phyloP scores from a whole-genome alignment of 306 rosid genomes.

The Rosa multiflora region DNA sequence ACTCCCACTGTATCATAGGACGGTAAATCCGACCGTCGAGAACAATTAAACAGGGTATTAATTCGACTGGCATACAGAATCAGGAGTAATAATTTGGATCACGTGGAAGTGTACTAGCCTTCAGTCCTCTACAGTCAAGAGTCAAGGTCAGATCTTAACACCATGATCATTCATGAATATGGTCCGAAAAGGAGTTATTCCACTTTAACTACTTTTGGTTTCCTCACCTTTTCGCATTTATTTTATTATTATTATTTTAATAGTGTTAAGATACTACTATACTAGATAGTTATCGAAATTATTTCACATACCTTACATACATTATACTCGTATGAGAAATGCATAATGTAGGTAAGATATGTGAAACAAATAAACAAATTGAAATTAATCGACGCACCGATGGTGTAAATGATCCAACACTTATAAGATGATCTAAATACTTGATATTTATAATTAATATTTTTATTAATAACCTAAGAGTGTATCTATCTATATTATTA shows the following conservation, averaged over 20 bases:
- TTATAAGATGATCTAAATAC: too few relatives aligned
- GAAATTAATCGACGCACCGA: too few relatives aligned
- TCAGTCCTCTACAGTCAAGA: background rate
- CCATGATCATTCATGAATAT: background rate
- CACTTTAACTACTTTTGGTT: background rate
- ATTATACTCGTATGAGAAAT: too few relatives aligned
- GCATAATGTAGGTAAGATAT: too few relatives aligned
- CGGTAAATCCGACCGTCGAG: background rate
- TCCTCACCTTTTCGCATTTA: background rate
- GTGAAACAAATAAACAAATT: too few relatives aligned
- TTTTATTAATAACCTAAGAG: too few relatives aligned
- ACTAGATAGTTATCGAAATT: too few relatives aligned
- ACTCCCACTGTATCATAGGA: background rate
- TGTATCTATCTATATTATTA: too few relatives aligned
- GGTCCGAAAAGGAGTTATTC: background rate
- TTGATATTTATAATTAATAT: too few relatives aligned
- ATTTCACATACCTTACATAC: too few relatives aligned
- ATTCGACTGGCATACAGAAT: background rate
- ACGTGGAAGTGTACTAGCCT: background rate
- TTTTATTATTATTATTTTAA: background rate
- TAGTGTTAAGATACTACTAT: too few relatives aligned
- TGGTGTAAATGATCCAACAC: too few relatives aligned
- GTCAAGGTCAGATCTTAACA: background rate
- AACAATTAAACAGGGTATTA: background rate
- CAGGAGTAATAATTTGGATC: background rate